Percentiles rank a stretch among this genome's conserved stretches.
Conservation (phyloP, 257 asterid genomes). For the Penstemon davidsonii region DNA sequence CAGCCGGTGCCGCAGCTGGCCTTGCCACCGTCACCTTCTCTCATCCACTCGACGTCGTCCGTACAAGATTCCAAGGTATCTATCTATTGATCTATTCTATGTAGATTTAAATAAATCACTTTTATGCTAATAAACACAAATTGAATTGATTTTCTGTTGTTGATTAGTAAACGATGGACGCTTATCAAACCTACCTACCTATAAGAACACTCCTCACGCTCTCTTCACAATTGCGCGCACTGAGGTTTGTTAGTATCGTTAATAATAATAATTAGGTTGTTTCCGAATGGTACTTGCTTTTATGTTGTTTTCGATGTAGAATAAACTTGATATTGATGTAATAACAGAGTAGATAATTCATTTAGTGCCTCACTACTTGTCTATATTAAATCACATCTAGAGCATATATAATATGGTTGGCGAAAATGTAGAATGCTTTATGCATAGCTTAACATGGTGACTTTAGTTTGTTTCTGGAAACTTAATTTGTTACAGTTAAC, state of each 20-base stretch:
- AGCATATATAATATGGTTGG: neutral
- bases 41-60: slow-evolving; percentile 96
- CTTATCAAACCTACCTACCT: slow-evolving; percentile 53
- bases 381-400: too few species aligned
- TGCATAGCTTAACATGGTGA: neutral
- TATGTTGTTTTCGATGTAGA: neutral
- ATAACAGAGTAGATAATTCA: neutral
- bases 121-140: too few species aligned
- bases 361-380: too few species aligned
- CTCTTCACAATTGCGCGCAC: slow-evolving; percentile 76
- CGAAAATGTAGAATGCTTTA: neutral
- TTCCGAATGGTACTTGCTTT: neutral
- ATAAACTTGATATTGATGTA: neutral
- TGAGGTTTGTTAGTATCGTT: slow-evolving; percentile 54
- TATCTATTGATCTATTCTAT: neutral
- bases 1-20: slow-evolving; percentile 89
- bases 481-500: neutral
- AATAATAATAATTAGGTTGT: too few species aligned
- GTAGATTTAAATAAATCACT: neutral
- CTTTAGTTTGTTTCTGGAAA: neutral
- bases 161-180: slow-evolving; percentile 82
- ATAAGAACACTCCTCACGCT: slow-evolving; percentile 87
- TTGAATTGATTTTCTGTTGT: neutral
- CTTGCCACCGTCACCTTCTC: slow-evolving; percentile 77
- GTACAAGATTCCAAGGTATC: slow-evolving; percentile 92